Evolutionary conservation across 1,139 yeast genomes (phyloP), one percentile per base, ranked within the genome.

Genomic region (Saccharomyces pastorianus): DNA sequence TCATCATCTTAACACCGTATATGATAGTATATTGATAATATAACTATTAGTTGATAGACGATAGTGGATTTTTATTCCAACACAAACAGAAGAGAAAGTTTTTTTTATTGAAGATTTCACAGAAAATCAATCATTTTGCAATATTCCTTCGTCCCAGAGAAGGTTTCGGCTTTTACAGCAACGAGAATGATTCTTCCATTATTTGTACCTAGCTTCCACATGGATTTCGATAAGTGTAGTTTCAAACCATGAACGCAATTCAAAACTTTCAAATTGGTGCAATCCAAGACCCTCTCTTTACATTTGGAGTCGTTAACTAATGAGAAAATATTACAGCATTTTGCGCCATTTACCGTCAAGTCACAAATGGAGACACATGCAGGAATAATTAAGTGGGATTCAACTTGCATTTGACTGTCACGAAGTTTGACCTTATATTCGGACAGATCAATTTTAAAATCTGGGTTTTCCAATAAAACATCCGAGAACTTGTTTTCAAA

Each of bases 291-390:
- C 27, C 55, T 53, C 49, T 61, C 67, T 27, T 57, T 56, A 26
- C 53, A 55, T 29, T 54, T 54, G 9, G 56, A 51, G 47, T 65
- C 69, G 17, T 61, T 59, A 6, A 67, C 61, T 9, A 64, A 47
- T 23, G 60, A 53, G 52, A 62, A 55, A 9, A 64, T 48, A 48
- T 61, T 61, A 17, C 59, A 54, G 32, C 63, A 59, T 41, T 56
- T 59, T 47, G 55, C 57, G 9, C 63, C 64, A 52, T 67, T 67
- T 20, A 67, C 59, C 3, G 51, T 56, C 28, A 64, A 52, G 51
- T 61, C 67, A 38, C 64, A 58, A 23, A 66, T 55, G 6, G 64
- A 58, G 6, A 66, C 56, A 51, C 70, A 67, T 6, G 69, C 67
- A 6, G 70, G 69, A 6, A 67, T 47, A 4, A 63, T 61, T 34